Percentiles rank a stretch among this genome's conserved stretches.
phyloP scores from a whole-genome alignment of 345 rosid species.

The Camelina hispida region DNA sequence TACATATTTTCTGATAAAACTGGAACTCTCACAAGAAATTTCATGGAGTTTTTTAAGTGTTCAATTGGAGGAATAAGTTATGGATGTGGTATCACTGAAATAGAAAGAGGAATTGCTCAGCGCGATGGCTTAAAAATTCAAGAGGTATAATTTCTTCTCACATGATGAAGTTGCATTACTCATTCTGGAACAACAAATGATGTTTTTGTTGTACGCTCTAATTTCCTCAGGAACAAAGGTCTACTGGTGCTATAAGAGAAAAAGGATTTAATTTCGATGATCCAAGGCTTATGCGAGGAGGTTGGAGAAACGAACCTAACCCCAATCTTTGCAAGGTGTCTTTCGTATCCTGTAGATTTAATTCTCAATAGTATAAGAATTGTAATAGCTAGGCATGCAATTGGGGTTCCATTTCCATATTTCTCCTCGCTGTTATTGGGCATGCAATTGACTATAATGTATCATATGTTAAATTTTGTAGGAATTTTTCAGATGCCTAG shows the following conservation, averaged over 20 bases:
- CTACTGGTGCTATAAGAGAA: conserved; percentile 57
- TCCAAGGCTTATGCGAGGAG: conserved; percentile 83
- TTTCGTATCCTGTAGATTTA: conserved; percentile 27
- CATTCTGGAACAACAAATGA: too few relatives aligned
- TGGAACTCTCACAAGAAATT: conserved; percentile 94
- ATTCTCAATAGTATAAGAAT: conserved; percentile 17
- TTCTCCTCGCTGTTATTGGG: too few relatives aligned
- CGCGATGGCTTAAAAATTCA: conserved; percentile 69
- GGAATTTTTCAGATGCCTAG: conserved; percentile 97
- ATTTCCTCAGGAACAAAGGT: conserved; percentile 50
- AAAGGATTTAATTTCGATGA: conserved; percentile 96
- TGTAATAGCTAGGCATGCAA: conserved; percentile 17
- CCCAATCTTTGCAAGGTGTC: conserved; percentile 85
- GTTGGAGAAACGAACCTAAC: conserved; percentile 94
- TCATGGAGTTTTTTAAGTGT: conserved; percentile 99
- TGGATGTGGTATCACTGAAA: conserved; percentile 93
- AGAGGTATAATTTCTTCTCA: conserved; percentile 49
- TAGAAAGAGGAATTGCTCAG: conserved; percentile 77
- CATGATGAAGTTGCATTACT: too few relatives aligned
- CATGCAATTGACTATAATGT: not conserved
- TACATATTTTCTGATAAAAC: conserved; percentile 98
- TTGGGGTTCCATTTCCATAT: too few relatives aligned
- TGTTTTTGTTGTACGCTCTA: too few relatives aligned
- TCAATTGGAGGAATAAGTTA: conserved; percentile 94
- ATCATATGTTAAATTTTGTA: conserved; percentile 40